Evolutionary conservation across 352 stramenopile genomes (phyloP), one percentile per base, ranked within the genome.

Genomic region (Pythium sp.): DNA sequence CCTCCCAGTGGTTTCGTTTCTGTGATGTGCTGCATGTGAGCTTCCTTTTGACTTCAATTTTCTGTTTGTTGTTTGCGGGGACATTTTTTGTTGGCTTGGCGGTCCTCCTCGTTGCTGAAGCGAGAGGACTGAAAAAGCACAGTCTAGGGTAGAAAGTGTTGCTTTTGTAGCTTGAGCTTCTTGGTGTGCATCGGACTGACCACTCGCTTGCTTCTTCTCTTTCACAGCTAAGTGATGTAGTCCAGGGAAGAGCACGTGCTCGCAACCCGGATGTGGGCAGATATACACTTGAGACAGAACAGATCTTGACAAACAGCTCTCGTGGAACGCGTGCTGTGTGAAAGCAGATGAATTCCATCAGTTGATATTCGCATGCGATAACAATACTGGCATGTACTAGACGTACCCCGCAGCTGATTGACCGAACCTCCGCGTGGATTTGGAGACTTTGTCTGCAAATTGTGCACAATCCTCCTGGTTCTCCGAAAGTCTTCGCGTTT

Each of bases 241-340:
- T 14, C 85, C 85, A 41, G 87, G 87, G 56, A 94, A 83, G 14
- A 94, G 68, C 8, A 87, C 65, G 26, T 80, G 64, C 0, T 76
- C 73, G 65, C 85, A 92, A 2, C 65, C 71, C 18, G 74, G 68
- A 62, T 80, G 77, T 5, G 85, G 85, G 53, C 85, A 93, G 7
- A 20, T 53, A 41, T 90, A 92, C 22, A 77, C 51, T 60, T 92
- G 79, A 8, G 81, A 80, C 26, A 94, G 61, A 66, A 94, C 75
- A 7, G 83, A 90, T n/a, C 85, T 74, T 3, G 83, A 72, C 32
- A 93, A 43, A 54, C 87, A 94, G 60, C 87, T 92, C 47, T 93
- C 85, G 46, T 94, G 87, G 47, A 93, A 92, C 24, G 77, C 65
- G 70, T 94, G 87, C 87, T 94, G 63, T 8, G 36, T 47, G n/a